phyloP scores from a whole-genome alignment of 1,139 yeast species.

The Diutina pseudorugosa region DNA sequence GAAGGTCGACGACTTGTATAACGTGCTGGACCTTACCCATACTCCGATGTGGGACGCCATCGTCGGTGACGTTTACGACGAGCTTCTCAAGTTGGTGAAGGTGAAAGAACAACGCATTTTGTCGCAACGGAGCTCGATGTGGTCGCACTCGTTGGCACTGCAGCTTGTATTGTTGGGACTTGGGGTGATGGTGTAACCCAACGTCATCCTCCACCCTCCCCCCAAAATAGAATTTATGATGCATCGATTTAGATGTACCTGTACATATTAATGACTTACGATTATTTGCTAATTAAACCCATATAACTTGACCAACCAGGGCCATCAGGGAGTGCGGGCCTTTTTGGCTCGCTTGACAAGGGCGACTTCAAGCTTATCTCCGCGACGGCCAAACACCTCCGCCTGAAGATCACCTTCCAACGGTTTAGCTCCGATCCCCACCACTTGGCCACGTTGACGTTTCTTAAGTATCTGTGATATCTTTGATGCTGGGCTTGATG shows the following conservation, averaged over 20 bases:
- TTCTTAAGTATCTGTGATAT: slow-evolving; percentile 7
- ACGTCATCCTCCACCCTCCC: background rate
- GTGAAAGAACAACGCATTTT: slow-evolving; percentile 35
- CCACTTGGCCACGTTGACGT: slow-evolving; percentile 22
- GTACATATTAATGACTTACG: slow-evolving; percentile 2
- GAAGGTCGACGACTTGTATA: slow-evolving; percentile 39
- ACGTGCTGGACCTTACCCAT: slow-evolving; percentile 34
- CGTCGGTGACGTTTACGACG: slow-evolving; percentile 49
- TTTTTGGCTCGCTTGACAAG: slow-evolving; percentile 7
- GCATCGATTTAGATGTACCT: background rate
- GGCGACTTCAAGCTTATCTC: slow-evolving; percentile 13
- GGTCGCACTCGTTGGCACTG: slow-evolving; percentile 53
- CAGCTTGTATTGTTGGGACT: slow-evolving; percentile 46
- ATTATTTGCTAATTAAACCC: background rate
- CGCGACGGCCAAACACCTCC: slow-evolving; percentile 18
- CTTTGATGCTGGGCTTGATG: background rate
- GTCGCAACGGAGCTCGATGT: slow-evolving; percentile 32
- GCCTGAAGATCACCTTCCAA: slow-evolving; percentile 21
- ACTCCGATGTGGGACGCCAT: slow-evolving; percentile 40
- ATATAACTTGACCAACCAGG: slow-evolving; percentile 1
- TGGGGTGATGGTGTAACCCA: slow-evolving; percentile 41
- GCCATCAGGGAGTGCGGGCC: background rate
- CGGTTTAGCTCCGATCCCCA: slow-evolving; percentile 35
- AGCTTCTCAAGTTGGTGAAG: slow-evolving; percentile 39
- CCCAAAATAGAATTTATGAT: background rate